Percentiles rank a stretch among this genome's conserved stretches.
These are phyloP conservation scores for Apodospora peruviana DNA, from an alignment of 495 filamentous ascomycete genomes.

Conservation along the genomic window DNA sequence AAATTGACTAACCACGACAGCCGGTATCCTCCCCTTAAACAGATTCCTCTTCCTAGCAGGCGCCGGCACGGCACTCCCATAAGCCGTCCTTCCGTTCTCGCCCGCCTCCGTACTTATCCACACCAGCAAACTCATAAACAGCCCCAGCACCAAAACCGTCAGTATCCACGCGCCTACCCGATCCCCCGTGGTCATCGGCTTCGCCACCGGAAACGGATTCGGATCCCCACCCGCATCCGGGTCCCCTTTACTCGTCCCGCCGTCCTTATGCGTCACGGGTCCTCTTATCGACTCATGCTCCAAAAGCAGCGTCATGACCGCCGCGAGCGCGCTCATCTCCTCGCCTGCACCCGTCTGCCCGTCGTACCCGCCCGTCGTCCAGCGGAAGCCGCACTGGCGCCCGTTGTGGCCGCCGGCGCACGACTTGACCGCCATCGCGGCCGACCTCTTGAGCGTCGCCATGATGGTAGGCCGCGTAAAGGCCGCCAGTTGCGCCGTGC, in stretches of 20 bases:
- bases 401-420: slow-evolving; percentile 54
- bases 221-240: slow-evolving; percentile 49
- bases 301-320: slow-evolving; percentile 41
- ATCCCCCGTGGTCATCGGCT: slow-evolving; percentile 46
- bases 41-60: too few relatives aligned
- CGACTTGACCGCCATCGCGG: slow-evolving; percentile 54
- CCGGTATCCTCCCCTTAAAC: too few relatives aligned
- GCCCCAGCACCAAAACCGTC: slow-evolving; percentile 37
- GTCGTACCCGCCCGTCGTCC: slow-evolving; percentile 10
- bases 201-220: slow-evolving; percentile 16
- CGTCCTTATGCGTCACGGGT: slow-evolving; percentile 46
- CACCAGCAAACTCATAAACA: slow-evolving; percentile 18
- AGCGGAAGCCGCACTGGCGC: slow-evolving; percentile 53
- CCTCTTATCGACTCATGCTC: slow-evolving; percentile 6
- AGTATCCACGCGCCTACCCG: slow-evolving; percentile 52
- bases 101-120: slow-evolving; percentile 19
- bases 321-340: slow-evolving; percentile 52
- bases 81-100: not conserved
- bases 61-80: not conserved
- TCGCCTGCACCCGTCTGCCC: slow-evolving; percentile 44
- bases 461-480: slow-evolving; percentile 54
- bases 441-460: slow-evolving; percentile 52
- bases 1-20: too few relatives aligned
- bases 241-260: slow-evolving; percentile 57
- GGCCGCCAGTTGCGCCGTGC: slow-evolving; percentile 60